phyloP scores from a whole-genome alignment of 169 alveolate species.

The Plasmodium gaboni region DNA sequence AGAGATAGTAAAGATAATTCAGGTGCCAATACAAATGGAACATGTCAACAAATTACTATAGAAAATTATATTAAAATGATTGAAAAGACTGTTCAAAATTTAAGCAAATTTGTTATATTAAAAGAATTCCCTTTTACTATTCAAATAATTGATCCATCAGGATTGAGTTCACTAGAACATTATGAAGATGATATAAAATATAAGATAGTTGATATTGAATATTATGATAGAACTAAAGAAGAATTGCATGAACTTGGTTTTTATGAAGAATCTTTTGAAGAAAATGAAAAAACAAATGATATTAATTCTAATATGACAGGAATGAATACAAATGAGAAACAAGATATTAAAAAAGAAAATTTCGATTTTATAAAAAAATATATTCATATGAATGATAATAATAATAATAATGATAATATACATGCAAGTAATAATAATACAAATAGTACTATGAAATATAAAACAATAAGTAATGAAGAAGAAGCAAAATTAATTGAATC shows the following conservation, averaged over 20 bases:
- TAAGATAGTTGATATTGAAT: conserved; percentile 84
- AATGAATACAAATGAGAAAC: conserved; percentile 2
- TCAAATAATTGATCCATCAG: conserved; percentile 94
- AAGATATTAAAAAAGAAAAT: conserved; percentile 56
- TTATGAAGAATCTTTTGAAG: conserved; percentile 80
- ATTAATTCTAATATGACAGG: neutral
- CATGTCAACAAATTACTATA: conserved; percentile 48
- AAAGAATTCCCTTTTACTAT: conserved; percentile 89
- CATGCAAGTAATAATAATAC: conserved; percentile 13
- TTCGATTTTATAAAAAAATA: conserved; percentile 72
- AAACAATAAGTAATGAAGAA: conserved; percentile 45
- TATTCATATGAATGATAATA: conserved; percentile 15
- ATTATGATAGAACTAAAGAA: conserved; percentile 85
- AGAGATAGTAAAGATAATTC: neutral
- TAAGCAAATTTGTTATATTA: conserved; percentile 24
- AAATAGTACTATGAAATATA: conserved; percentile 20
- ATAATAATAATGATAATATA: conserved; percentile 13
- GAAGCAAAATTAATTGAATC: conserved; percentile 70
- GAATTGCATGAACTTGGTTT: conserved; percentile 89
- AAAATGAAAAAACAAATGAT: conserved; percentile 11
- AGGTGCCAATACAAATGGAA: neutral
- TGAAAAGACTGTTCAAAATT: conserved; percentile 32
- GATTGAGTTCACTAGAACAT: conserved; percentile 91
- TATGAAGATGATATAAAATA: conserved; percentile 66
- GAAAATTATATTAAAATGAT: conserved; percentile 70